Conservation (phyloP, 139 green algal species). For the Chlorella sp. region DNA sequence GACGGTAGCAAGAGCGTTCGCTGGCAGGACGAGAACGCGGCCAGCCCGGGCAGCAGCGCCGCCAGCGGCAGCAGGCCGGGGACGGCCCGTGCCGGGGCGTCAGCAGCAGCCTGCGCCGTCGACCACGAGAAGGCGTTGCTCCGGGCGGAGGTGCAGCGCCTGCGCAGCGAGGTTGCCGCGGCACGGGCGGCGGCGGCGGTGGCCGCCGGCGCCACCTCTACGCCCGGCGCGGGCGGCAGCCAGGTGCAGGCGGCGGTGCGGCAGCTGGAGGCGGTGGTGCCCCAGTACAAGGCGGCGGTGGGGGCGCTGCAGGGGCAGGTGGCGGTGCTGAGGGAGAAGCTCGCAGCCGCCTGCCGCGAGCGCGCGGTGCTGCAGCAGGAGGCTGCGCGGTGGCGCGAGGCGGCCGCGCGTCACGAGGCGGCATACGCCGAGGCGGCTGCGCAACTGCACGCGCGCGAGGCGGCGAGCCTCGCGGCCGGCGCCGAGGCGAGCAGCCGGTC, state of each 20-base stretch:
- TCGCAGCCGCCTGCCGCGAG: conserved; percentile 16
- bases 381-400: conserved; percentile 13
- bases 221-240: neutral
- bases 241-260: conserved; percentile 36
- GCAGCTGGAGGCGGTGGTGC: conserved; percentile 33
- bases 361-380: conserved; percentile 2
- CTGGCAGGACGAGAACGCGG: conserved; percentile 15
- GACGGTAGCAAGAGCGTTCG: conserved; percentile 13
- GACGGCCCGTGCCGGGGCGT: neutral
- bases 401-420: conserved; percentile 18
- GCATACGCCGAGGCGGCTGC: conserved; percentile 11
- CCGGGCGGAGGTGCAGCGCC: conserved; percentile 10
- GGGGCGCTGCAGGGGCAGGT: conserved; percentile 30
- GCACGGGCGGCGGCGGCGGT: neutral
- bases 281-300: conserved; percentile 31
- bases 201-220: neutral
- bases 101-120: neutral
- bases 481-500: neutral
- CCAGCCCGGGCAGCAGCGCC: neutral
- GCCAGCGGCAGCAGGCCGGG: neutral
- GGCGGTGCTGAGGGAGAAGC: conserved; percentile 9
- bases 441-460: conserved; percentile 23
- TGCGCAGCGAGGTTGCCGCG: conserved; percentile 5
- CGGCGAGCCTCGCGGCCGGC: conserved; percentile 1
- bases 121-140: conserved; percentile 6